These are phyloP conservation scores for Tulasnella sp. DNA, from an alignment of 768 basidiomycete species.

Conservation along the genomic window DNA sequence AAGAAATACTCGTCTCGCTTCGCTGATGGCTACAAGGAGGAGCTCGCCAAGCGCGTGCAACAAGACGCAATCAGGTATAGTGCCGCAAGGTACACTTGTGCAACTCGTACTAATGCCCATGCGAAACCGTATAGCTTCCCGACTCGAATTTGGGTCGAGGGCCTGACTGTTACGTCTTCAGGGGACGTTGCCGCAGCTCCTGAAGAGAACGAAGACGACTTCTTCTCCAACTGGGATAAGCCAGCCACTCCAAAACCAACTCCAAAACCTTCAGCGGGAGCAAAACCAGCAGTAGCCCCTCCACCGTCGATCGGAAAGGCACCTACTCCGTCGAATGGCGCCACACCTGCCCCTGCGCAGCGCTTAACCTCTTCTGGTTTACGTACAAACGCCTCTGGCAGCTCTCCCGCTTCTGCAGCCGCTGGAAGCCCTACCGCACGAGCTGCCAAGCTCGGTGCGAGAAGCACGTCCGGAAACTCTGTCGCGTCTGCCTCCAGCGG, in stretches of 20 bases:
- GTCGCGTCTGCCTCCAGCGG: conserved; percentile 30
- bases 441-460: conserved; percentile 37
- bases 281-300: conserved; percentile 39
- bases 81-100: neutral
- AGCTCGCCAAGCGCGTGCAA: conserved; percentile 67
- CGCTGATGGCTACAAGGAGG: conserved; percentile 87
- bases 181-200: conserved; percentile 26
- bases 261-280: conserved; percentile 40
- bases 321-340: conserved; percentile 30
- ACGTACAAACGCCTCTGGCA: conserved; percentile 60
- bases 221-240: conserved; percentile 96
- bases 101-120: neutral
- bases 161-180: conserved; percentile 43
- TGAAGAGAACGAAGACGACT: conserved; percentile 71
- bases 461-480: conserved; percentile 27
- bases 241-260: conserved; percentile 40
- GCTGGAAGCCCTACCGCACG: conserved; percentile 26
- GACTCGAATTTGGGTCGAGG: conserved; percentile 70
- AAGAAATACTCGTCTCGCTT: conserved; percentile 81
- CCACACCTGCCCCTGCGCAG: conserved; percentile 34
- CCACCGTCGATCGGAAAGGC: conserved; percentile 28
- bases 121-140: conserved; percentile 50
- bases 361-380: conserved; percentile 33
- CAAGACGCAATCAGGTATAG: conserved; percentile 64
- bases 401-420: conserved; percentile 43